Evolutionary conservation across 1,284 basidiomycete genomes (phyloP), one percentile per base, ranked within the genome.

Genomic region (Rhodotorula sp.): DNA sequence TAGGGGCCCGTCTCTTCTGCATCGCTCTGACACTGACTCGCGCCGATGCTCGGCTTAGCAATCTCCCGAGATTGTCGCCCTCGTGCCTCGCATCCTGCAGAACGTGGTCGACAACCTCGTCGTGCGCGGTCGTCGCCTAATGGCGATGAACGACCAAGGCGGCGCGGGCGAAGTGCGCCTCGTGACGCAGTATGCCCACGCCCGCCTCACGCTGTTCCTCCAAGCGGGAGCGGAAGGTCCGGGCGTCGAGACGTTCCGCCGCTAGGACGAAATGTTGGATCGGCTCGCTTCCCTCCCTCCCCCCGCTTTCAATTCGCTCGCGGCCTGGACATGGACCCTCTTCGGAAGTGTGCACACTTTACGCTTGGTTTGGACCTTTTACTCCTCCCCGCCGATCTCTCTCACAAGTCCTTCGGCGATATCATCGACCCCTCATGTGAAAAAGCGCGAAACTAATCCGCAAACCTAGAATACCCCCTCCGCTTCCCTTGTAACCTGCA

Each of bases 161-260:
- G 67, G 67, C 48, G 64, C 68, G 2, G 47, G 54, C 68, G 64
- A 70, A 26, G 39, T 70, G 43, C 46, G 64, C 26, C 49, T 47
- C 56, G 67, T 68, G 43, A 54, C 58, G 56, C 67, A 68, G 61
- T 68, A 63, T 14, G 67, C 67, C 18, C 56, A 62, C n/a, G 67
- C 61, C 23, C 49, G 61, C n/a, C n/a, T 63, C 34, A 63, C 56
- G n/a, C 23, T 68, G 26, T 68, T 63, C 18, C 56, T 18, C 31
- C 63, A 57, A 43, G 43, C 46, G 2, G 63, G 63, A 16, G 54
- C 54, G 14, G 43, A 26, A 6, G 54, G 54, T 15, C 52, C 62
- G 16, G 62, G 51, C 3, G 62, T 64, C 43, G 63, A 64, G 63
- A 7, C 26, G 18, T 64, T 64, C 29, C 20, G 63, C 43, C 63